Base-by-base conservation (phyloP, 1,284 basidiomycete genomes). In the Cryptococcus sp. region DNA sequence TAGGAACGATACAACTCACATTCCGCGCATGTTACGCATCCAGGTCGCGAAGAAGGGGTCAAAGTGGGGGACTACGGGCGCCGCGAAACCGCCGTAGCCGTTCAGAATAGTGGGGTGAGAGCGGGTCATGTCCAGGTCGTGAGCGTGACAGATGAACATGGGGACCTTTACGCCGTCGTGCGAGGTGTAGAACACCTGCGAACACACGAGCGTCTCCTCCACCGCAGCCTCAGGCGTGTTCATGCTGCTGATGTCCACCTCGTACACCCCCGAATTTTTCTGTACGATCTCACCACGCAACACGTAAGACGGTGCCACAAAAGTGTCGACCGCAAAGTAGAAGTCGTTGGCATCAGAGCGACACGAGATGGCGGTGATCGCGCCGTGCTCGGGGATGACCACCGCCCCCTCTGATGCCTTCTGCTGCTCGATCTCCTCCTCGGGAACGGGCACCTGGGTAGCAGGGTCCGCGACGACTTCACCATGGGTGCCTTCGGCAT, bases 271-370 rank as follows among this genome's bases (percentile, higher is more conserved):
- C 4, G 36, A 18, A 7, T 21, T 33, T 12, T 51, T 40, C 15
- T 37, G 12, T 12, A 46, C 37, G n/a, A 63, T 13, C n/a, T 44
- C 36, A 18, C 62, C 62, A 6, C 24, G n/a, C 6, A 63, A 46
- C 21, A 61, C 56, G 55, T 63, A 63, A 5, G 62, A 57, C 18
- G 62, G 59, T 12, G 62, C 59, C 15, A 63, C 59, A 28, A 51
- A 63, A 13, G 62, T 63, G 37, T 63, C 62, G 6, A 63, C 57
- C 0, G 56, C 39, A 20, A 63, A 52, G 52, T 54, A 63, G n/a
- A 63, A 61, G 21, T 56, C 56, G 21, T 48, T 47, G 8, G 56
- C 44, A 44, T 63, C 56, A 7, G 46, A 50, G 35, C 57, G 38
- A 28, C 33, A 46, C 16, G 62, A 58, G 15, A 61, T 40, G n/a